Percentiles rank a stretch among this genome's conserved stretches.
Evolutionary conservation across 441 rosid genomes (phyloP).

Genomic region (Erodium chrysanthum): DNA sequence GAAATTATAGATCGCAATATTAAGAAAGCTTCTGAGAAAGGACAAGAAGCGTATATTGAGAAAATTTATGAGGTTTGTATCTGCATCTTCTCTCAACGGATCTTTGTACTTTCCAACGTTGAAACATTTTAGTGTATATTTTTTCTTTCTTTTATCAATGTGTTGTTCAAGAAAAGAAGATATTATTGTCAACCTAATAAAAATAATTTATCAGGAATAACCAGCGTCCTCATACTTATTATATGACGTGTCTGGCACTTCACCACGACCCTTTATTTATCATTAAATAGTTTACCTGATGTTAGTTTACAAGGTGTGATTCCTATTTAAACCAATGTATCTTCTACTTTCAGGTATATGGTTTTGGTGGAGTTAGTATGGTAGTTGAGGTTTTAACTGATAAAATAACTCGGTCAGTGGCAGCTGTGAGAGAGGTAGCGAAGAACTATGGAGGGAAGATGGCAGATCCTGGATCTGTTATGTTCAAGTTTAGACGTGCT

Average conservation of each 20-base stretch:
- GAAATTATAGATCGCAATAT: conserved; percentile 85
- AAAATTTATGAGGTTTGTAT: conserved; percentile 67
- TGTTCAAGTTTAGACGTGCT: conserved; percentile 80
- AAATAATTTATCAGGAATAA: too few relatives aligned
- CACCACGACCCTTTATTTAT: too few relatives aligned
- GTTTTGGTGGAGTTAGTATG: conserved; percentile 84
- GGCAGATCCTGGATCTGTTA: conserved; percentile 87
- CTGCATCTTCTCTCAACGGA: not conserved
- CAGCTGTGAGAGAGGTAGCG: conserved; percentile 66
- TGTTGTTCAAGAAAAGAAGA: not conserved
- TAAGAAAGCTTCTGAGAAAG: conserved; percentile 77
- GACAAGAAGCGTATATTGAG: conserved; percentile 79
- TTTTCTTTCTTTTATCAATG: not conserved
- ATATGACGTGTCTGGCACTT: too few relatives aligned
- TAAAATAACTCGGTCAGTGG: conserved; percentile 77
- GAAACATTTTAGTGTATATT: not conserved
- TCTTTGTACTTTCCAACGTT: not conserved
- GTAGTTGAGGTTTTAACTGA: conserved; percentile 85
- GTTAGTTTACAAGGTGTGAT: not conserved
- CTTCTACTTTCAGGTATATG: conserved; percentile 56
- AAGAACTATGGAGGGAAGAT: conserved; percentile 83
- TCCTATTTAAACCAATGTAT: not conserved
- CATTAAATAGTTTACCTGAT: not conserved
- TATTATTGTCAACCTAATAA: not conserved
- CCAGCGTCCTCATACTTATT: too few relatives aligned